A percentile compares a stretch with the other conserved stretches of the same genome.
Evolutionary conservation across 352 stramenopile species (phyloP).

Genomic region (Globisporangium cylindrosporum): DNA sequence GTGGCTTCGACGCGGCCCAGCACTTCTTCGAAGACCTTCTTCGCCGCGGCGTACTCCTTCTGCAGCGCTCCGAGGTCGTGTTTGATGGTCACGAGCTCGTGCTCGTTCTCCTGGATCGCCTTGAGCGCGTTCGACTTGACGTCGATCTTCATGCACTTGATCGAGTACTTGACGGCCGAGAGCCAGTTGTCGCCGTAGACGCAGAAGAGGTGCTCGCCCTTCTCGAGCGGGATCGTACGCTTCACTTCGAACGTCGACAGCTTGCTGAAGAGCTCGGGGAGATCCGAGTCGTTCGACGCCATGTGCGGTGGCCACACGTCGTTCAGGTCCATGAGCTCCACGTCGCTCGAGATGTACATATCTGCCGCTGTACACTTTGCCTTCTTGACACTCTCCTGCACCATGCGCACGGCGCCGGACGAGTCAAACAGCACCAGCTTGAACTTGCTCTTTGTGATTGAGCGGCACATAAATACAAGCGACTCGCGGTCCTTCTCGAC

Average conservation of each 20-base stretch:
- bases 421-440: conserved; percentile 86
- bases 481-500: conserved; percentile 72
- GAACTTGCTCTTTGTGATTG: conserved; percentile 84
- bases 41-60: conserved; percentile 75
- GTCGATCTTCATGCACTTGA: conserved; percentile 83
- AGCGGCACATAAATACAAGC: conserved; percentile 82
- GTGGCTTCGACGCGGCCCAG: conserved; percentile 59
- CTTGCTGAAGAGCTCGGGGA: conserved; percentile 84
- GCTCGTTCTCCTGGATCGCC: conserved; percentile 71
- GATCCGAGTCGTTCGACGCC: conserved; percentile 50
- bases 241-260: conserved; percentile 82
- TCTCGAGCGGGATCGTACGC: conserved; percentile 70
- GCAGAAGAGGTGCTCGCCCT: conserved; percentile 82
- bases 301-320: conserved; percentile 71
- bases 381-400: conserved; percentile 82
- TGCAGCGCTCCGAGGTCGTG: conserved; percentile 72
- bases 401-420: conserved; percentile 74
- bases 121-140: conserved; percentile 44
- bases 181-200: conserved; percentile 90
- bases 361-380: conserved; percentile 79
- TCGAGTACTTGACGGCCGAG: conserved; percentile 85
- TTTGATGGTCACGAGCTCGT: conserved; percentile 73
- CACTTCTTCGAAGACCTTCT: conserved; percentile 81
- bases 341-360: conserved; percentile 83
- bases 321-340: conserved; percentile 87